Evolutionary conservation across 768 basidiomycete species (phyloP), one percentile per base, ranked within the genome.

Genomic region (Suillus fuscotomentosus): DNA sequence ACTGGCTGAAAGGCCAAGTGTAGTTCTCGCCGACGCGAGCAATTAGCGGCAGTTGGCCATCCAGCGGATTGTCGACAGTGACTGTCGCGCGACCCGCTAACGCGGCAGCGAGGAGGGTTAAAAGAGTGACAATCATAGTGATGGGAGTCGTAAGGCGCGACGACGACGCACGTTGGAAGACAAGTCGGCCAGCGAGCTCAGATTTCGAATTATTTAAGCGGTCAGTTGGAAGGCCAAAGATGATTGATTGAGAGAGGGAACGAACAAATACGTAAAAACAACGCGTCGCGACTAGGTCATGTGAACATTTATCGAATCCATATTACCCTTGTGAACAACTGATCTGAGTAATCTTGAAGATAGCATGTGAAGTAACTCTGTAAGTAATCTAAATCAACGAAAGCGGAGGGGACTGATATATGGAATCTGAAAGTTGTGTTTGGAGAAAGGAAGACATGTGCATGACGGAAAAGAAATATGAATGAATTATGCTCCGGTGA

Each of bases 21-120:
- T 85, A 99, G 51, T 81, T 79, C 61, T 84, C 68, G 71, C 80
- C 79, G 45, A 88, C 76, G 65, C 92, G 88, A 24, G 93, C 94
- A 65, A 97, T 85, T 50, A 83, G 81, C 22, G 95, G 94, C 51
- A 87, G 84, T 77, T 99, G 96, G 39, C 80, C 79, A 66, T 86
- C 81, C 47, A 94, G 78, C 36, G 91, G 86, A 72, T 84, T 84
- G 56, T 79, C 71, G 51, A 95, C 80, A 63, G 73, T 78, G 50
- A 85, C 79, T 63, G 84, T 79, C 66, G 82, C 81, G 47, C 80
- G 78, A 61, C 73, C 75, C 55, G 74, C 72, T 57, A 79, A 72
- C 66, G 74, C 72, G 67, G 81, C 71, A 68, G 76, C 75, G 69
- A 85, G 64, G 70, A 83, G 67, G 70, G 69, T 77, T 69, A 87